phyloP scores from a whole-genome alignment of 78 protist species.

The Emiliania huxleyi region DNA sequence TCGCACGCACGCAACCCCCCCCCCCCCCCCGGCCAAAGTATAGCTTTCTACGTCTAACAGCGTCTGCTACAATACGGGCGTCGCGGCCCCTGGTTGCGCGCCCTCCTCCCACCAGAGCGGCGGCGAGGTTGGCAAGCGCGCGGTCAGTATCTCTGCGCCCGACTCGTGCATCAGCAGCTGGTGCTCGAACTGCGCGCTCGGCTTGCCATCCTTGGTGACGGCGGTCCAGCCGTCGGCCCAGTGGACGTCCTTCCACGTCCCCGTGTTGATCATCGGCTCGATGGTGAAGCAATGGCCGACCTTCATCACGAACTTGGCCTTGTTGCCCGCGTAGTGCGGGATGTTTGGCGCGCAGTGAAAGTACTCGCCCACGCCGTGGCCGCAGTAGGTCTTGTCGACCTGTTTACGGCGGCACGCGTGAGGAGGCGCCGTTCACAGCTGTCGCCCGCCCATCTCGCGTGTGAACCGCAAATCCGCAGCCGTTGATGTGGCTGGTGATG shows the following conservation, averaged over 20 bases:
- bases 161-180: conserved; percentile 74
- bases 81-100: background rate
- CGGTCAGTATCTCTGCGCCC: background rate
- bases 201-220: conserved; percentile 51
- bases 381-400: conserved; percentile 80
- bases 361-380: conserved; percentile 83
- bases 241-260: conserved; percentile 44
- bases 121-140: background rate
- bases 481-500: conserved; percentile 72
- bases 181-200: conserved; percentile 94
- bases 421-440: too few relatives aligned
- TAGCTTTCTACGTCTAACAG: too few relatives aligned
- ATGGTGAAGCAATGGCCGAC: conserved; percentile 90
- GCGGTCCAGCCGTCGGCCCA: conserved; percentile 97
- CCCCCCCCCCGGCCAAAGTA: too few relatives aligned
- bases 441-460: too few relatives aligned
- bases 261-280: conserved; percentile 91
- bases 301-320: conserved; percentile 67
- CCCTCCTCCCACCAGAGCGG: conserved; percentile 15
- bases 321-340: conserved; percentile 4
- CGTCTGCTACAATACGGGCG: background rate
- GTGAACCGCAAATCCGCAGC: conserved; percentile 44
- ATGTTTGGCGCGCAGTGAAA: conserved; percentile 7
- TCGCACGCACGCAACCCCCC: too few relatives aligned
- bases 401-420: too few relatives aligned